phyloP scores from a whole-genome alignment of 1,139 yeast genomes.

The Sugiyamaella japonica region DNA sequence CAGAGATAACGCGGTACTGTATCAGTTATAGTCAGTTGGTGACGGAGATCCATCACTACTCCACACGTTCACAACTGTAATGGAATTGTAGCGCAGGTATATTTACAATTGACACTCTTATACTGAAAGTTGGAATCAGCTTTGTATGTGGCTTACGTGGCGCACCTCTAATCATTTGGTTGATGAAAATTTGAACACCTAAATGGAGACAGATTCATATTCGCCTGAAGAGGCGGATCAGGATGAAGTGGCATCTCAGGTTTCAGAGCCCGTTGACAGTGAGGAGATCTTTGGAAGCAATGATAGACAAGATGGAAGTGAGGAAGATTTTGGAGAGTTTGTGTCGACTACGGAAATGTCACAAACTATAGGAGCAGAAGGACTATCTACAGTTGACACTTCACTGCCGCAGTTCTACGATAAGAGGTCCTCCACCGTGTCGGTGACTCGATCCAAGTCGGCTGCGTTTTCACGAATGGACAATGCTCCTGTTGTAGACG shows the following conservation, averaged over 20 bases:
- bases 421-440: conserved; percentile 1
- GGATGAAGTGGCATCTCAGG: neutral
- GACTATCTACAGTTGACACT: conserved; percentile 15
- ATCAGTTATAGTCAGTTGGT: neutral
- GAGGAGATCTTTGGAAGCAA: neutral
- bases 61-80: no score
- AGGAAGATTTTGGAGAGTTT: conserved; percentile 16
- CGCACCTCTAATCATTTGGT: neutral
- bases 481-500: neutral
- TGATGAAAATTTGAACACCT: neutral
- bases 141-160: no score
- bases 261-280: conserved; percentile 1
- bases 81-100: no score
- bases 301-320: neutral
- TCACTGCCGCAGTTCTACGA: conserved; percentile 27
- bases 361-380: neutral
- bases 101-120: no score
- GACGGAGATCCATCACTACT: no score
- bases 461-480: conserved; percentile 8
- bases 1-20: neutral
- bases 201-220: conserved; percentile 3
- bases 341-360: conserved; percentile 6
- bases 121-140: no score
- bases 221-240: neutral
- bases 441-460: neutral